Conservation (phyloP, 495 filamentous ascomycete species). For the Lepraria neglecta region DNA sequence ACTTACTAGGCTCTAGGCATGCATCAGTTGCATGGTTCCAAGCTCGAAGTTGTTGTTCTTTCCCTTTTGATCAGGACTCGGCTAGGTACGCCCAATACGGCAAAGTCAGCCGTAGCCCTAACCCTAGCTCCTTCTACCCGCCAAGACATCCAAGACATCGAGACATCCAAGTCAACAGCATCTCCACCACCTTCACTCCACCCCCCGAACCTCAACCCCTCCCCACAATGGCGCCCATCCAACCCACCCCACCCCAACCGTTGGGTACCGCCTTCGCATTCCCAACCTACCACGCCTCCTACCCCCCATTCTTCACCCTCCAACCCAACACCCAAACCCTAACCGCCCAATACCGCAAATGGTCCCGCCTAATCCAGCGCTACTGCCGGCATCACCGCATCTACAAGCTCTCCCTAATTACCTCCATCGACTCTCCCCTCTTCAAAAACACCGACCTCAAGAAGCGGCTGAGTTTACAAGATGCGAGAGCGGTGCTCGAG, state of each 20-base stretch:
- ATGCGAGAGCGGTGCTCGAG: constrained; percentile 62
- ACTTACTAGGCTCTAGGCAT: too few relatives aligned
- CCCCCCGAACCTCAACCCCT: too few relatives aligned
- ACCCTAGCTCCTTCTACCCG: too few relatives aligned
- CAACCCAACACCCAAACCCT: constrained; percentile 74
- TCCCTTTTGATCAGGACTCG: too few relatives aligned
- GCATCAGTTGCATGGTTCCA: too few relatives aligned
- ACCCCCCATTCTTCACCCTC: constrained; percentile 54
- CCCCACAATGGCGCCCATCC: too few relatives aligned
- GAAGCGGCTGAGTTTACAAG: constrained; percentile 53
- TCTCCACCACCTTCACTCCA: too few relatives aligned
- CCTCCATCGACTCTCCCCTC: constrained; percentile 53
- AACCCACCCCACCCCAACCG: background rate
- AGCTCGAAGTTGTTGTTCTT: too few relatives aligned
- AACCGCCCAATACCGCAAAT: constrained; percentile 70
- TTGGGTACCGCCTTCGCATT: constrained; percentile 24
- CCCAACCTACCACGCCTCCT: constrained; percentile 37
- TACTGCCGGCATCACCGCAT: constrained; percentile 74
- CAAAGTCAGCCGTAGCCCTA: too few relatives aligned
- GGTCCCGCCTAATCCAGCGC: constrained; percentile 74
- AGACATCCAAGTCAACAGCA: too few relatives aligned
- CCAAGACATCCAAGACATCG: too few relatives aligned
- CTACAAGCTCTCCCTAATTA: constrained; percentile 61
- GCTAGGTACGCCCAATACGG: too few relatives aligned
- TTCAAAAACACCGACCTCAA: constrained; percentile 48